phyloP scores from a whole-genome alignment of 768 basidiomycete species.

The Paxillus rubicundulus region DNA sequence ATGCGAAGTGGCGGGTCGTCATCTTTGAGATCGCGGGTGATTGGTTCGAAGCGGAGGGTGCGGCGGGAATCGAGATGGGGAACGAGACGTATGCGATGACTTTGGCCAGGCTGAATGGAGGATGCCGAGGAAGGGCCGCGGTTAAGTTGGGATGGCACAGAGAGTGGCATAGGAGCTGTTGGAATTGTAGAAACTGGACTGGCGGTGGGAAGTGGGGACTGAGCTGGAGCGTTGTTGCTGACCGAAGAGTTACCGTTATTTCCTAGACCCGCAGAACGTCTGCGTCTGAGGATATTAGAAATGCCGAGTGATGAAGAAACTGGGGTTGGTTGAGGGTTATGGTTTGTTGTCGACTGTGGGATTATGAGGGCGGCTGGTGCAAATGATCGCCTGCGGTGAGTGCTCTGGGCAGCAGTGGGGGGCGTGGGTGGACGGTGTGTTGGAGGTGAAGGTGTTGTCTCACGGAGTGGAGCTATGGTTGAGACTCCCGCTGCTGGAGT shows the following conservation, averaged over 20 bases:
- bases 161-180: constrained; percentile 17
- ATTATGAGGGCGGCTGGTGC: constrained; percentile 36
- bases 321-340: constrained; percentile 22
- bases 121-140: constrained; percentile 19
- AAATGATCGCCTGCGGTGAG: constrained; percentile 40
- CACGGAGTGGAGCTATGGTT: constrained; percentile 35
- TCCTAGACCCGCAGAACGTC: constrained; percentile 62
- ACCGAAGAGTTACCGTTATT: constrained; percentile 25
- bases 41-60: constrained; percentile 89
- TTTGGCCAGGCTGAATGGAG: constrained; percentile 18
- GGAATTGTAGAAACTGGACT: constrained; percentile 12
- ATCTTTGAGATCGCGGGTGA: constrained; percentile 77
- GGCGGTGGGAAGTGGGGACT: constrained; percentile 16
- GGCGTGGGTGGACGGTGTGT: constrained; percentile 38
- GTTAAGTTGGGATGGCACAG: constrained; percentile 20
- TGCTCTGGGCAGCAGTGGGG: constrained; percentile 23
- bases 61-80: constrained; percentile 91
- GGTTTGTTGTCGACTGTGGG: constrained; percentile 33
- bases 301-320: constrained; percentile 38
- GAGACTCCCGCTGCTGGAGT: constrained; percentile 32
- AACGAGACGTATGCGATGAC: constrained; percentile 87
- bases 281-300: constrained; percentile 61
- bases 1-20: constrained; percentile 76
- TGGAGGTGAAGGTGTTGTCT: constrained; percentile 46
- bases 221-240: constrained; percentile 12